Base-by-base conservation (phyloP, 2,329 filamentous ascomycete species). In the Penicillium fuscoglaucum region DNA sequence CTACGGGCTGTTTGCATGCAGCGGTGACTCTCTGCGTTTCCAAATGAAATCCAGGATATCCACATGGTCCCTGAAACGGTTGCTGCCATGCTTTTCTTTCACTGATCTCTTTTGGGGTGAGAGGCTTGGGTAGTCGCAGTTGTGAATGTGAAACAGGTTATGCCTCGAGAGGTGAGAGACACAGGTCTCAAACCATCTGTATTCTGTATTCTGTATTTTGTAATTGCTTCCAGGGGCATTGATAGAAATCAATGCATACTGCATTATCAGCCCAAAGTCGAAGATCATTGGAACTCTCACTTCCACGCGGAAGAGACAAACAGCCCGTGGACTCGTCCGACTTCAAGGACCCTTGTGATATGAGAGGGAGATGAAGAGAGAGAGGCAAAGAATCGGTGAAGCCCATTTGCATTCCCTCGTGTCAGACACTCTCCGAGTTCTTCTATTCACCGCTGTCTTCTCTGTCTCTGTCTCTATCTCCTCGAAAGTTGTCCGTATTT, bases 41-140 rank as follows among this genome's bases (percentile, higher is more conserved):
- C 41, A 52, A 60, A 45, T 61, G 45, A 58, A 45, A 63, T 65
- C 57, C 59, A 65, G 61, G 57, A 63, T 64, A 66, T 69, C 67
- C 68, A 72, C 69, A 72, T 71, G 52, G 58, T 65, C 58, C 63
- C 60, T 68, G 61, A 69, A 66, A 66, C 66, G 62, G 63, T 48
- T 62, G 61, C 61, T 62, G 61, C 64, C 61, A 62, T 67, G 56
- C 63, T 55, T 52, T 57, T 46, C 46, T 59, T 60, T 45, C 50
- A 57, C 53, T 61, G 57, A 53, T 55, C 58, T 64, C 65, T 37
- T 52, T n/a, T 2, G 28, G 61, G 56, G 60, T 15, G 7, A 24
- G 44, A 24, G 21, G 48, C 43, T 68, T 69, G 69, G 68, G 60
- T 72, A 68, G 61, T 64, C 65, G 66, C 68, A 72, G 66, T 58